Percentiles rank a stretch among this genome's conserved stretches.
phyloP scores from a whole-genome alignment of 331 rosid species.

The Prunus yedoensis region DNA sequence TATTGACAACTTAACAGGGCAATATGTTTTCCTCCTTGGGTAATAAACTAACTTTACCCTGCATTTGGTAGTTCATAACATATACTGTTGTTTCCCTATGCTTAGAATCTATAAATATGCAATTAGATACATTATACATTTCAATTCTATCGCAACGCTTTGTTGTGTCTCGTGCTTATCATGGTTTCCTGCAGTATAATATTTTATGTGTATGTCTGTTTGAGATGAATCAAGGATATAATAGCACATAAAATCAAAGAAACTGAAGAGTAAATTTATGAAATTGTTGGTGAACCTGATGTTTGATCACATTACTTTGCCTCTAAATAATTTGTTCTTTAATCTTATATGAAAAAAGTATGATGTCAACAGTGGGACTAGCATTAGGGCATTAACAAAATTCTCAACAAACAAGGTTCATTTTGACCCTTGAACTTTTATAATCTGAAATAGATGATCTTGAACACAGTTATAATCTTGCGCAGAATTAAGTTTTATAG shows the following conservation, averaged over 20 bases:
- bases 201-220: neutral
- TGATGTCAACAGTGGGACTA: too few relatives aligned
- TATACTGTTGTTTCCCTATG: neutral
- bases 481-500: too few relatives aligned
- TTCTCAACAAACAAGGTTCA: too few relatives aligned
- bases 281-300: neutral
- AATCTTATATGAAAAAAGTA: too few relatives aligned
- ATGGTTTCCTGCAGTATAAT: neutral
- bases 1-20: constrained; percentile 91
- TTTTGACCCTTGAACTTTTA: too few relatives aligned
- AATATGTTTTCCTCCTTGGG: constrained; percentile 90
- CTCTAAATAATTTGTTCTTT: too few relatives aligned
- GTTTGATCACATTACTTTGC: too few relatives aligned
- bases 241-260: neutral
- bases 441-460: too few relatives aligned
- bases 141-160: neutral
- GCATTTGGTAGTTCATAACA: neutral
- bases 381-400: too few relatives aligned
- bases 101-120: neutral
- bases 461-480: too few relatives aligned
- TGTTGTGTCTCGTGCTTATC: constrained; percentile 5
- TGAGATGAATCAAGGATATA: neutral
- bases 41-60: constrained; percentile 28
- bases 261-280: neutral
- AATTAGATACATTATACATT: neutral